Base-by-base conservation (phyloP, 2,329 filamentous ascomycete species). In the Curvularia spicifera region DNA sequence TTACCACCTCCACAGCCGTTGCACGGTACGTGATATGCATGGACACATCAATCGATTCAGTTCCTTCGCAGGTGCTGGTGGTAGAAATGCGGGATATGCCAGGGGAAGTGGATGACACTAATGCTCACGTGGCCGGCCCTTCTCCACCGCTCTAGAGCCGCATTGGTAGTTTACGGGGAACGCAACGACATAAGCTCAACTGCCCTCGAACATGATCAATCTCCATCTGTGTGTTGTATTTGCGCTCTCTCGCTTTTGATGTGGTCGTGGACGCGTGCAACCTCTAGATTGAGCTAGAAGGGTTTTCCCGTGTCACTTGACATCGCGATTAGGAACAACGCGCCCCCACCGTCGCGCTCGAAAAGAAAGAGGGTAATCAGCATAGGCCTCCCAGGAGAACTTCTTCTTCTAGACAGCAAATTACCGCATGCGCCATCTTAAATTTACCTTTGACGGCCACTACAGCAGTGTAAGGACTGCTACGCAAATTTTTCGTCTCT, bases 261-360 rank as follows among this genome's bases (percentile, higher is more conserved):
- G 62, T 57, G 43, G 39, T 46, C 48, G 53, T 47, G 57, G 64
- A 62, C 62, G 46, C 59, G 60, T 52, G 56, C 13, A 54, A 28
- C 48, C 42, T 39, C 61, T 59, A 56, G 44, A 61, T 63, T 56
- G 51, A 64, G 61, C 57, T 58, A 53, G 55, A 48, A 20, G 31
- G n/a, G 18, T 43, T 51, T 44, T 44, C 15, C 42, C 8, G 42
- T 44, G 24, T 44, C 53, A 57, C 51, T 56, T 44, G 42, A 51
- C 49, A 56, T n/a, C 18, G 37, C 54, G 40, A 31, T 24, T 15
- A 28, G 24, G 42, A 44, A 44, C 24, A 55, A 56, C 35, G 51
- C 56, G 57, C 54, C 56, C 42, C 42, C 42, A 44, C 42, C 22
- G 24, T 15, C 42, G 24, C 42, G 42, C 42, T 44, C 13, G 8